A percentile compares a stretch with the other conserved stretches of the same genome.
Evolutionary conservation across 2,329 filamentous ascomycete species (phyloP).

Genomic region (Colletotrichum sojae): DNA sequence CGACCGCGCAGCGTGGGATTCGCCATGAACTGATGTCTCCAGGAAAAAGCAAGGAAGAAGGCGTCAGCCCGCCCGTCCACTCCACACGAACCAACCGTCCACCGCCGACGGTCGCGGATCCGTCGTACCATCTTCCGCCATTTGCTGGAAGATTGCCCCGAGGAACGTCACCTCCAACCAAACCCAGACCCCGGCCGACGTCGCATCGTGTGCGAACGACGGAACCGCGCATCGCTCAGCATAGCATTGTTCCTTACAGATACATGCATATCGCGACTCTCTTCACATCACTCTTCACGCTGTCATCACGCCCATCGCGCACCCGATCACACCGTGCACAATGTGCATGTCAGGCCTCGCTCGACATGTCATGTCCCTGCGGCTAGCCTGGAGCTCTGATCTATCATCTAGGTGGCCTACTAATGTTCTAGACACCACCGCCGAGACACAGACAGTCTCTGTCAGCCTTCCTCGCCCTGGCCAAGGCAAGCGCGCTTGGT

Average conservation of each 20-base stretch:
- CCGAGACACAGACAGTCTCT: constrained; percentile 18
- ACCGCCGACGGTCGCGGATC: constrained; percentile 13
- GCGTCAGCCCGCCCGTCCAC: background rate
- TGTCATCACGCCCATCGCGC: constrained; percentile 17
- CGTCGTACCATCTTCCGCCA: constrained; percentile 2
- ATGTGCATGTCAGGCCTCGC: background rate
- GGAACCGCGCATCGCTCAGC: constrained; percentile 3
- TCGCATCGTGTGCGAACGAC: constrained; percentile 13
- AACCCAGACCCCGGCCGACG: constrained; percentile 17
- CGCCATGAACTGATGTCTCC: constrained; percentile 11
- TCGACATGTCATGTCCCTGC: constrained; percentile 12
- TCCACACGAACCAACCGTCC: constrained; percentile 2
- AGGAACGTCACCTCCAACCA: constrained; percentile 30
- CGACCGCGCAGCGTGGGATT: background rate
- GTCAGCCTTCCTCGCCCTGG: constrained; percentile 20
- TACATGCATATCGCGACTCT: constrained; percentile 14
- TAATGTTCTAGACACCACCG: constrained; percentile 20
- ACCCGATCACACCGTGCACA: constrained; percentile 15
- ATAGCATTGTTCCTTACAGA: constrained; percentile 15
- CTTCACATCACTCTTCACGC: constrained; percentile 13
- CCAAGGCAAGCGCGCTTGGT: constrained; percentile 9
- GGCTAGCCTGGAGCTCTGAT: constrained; percentile 21
- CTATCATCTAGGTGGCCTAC: constrained; percentile 13
- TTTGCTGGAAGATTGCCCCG: constrained; percentile 26
- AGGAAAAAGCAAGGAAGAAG: constrained; percentile 27